Base-by-base conservation (phyloP, 768 basidiomycete species). In the Mrakia frigida region DNA sequence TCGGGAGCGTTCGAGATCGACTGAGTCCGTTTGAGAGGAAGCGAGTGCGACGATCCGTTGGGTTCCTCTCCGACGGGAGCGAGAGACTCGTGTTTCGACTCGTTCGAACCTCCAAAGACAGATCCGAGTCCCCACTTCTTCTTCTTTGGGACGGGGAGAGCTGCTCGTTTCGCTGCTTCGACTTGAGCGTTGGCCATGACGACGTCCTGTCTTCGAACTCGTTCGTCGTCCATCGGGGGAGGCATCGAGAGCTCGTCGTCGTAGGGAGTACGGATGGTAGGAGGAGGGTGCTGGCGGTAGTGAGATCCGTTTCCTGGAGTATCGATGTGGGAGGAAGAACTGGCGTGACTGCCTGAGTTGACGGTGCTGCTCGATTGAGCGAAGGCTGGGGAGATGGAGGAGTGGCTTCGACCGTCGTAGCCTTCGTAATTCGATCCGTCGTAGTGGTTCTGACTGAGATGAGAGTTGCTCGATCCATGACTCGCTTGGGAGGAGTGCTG, bases 101-200 rank as follows among this genome's bases (percentile, higher is more conserved):
- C 79, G 73, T 80, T 81, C 70, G 81, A 80, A 21, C 80, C 79
- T 59, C 83, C 82, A 77, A 84, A 84, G n/a, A 84, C 83, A 23
- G 81, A 81, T 43, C 81, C 82, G 46, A 84, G 78, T 13, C 83
- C 83, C 82, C 83, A 83, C 74, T 83, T 83, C 81, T 84, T 84
- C 79, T 84, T 84, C 23, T 80, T 81, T 31, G 79, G 77, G 0
- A 74, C 71, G 2, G 77, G 78, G 2, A 80, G 56, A n/a, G 65
- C 56, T 6, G 65, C 43, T 56, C 59, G 63, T 28, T 63, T 61
- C 16, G 71, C 74, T 31, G 76, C 74, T 52, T 77, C 74, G 31
- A 76, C 74, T 21, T 74, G 68, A 28, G 73, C 72, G 39, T 80
- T 77, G 50, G 74, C 70, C 76, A 77, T 78, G 70, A 75, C 79